Base-by-base conservation (phyloP, 768 basidiomycete species). In the Dictyophora rubrovolvata region DNA sequence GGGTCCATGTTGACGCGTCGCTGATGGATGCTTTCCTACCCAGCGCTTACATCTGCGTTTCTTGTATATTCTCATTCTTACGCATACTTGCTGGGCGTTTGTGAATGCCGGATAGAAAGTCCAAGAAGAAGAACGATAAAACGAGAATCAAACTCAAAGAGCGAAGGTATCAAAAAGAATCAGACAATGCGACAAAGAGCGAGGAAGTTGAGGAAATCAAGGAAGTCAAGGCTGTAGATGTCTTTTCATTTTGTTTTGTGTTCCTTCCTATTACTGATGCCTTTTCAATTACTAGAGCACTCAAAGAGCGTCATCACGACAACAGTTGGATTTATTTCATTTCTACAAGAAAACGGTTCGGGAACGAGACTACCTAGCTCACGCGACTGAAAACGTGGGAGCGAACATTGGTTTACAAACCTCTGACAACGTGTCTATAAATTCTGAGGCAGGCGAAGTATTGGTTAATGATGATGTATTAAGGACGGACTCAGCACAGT, bases 1-100 rank as follows among this genome's bases (percentile, higher is more conserved):
- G 55, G 55, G 48, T 34, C 46, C 48, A 34, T 56, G 23, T 56
- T 18, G 55, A 56, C 55, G 55, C 55, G 55, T 56, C 48, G 34
- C 35, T 35, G n/a, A 14, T 36, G 17, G 36, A 12, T n/a, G n/a
- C 42, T 42, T 2, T 14, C 14, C 4, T 9, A 4, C 11, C 14
- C 42, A n/a, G 12, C 42, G n/a, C n/a, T 42, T n/a, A n/a, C 11
- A n/a, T 12, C n/a, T 42, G n/a, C 12, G 11, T 42, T 42, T n/a
- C 12, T n/a, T 42, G 42, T n/a, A 42, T n/a, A n/a, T 12, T 42
- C 42, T 42, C 42, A n/a, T 42, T 42, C 42, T 42, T 14, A 14
- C 12, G 4, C 42, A 12, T 12, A 2, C 10, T 14, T 42, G 10
- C 14, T 37, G 10, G n/a, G 42, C 42, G n/a, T 42, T 42, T 42